Conservation (phyloP, 371 early-diverging fungal genomes). For the Rhizomucor miehei region DNA sequence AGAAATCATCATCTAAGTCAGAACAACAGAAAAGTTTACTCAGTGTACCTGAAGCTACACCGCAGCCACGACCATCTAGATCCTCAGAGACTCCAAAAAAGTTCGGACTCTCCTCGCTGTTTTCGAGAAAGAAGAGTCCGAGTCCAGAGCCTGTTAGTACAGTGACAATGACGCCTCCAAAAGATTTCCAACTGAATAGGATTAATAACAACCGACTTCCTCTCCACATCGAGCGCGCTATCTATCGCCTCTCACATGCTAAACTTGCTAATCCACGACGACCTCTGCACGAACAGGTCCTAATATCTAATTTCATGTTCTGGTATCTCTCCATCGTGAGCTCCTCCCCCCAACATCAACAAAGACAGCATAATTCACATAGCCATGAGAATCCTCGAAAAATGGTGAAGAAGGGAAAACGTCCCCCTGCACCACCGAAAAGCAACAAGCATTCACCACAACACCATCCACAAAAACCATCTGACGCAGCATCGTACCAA, state of each 20-base stretch:
- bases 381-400: constrained; percentile 7
- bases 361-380: constrained; percentile 7
- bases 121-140: constrained; percentile 12
- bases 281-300: constrained; percentile 88
- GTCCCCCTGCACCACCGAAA: constrained; percentile 8
- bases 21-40: constrained; percentile 3
- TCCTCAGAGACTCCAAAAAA: constrained; percentile 2
- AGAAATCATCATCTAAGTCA: constrained; percentile 12
- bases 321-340: constrained; percentile 83
- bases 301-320: constrained; percentile 94
- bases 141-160: neutral
- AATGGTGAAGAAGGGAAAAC: constrained; percentile 20
- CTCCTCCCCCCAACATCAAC: constrained; percentile 5
- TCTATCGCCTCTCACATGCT: constrained; percentile 89
- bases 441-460: constrained; percentile 4
- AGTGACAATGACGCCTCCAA: constrained; percentile 20
- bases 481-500: constrained; percentile 3
- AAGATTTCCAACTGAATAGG: constrained; percentile 54
- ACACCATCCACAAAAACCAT: constrained; percentile 1
- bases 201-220: constrained; percentile 68
- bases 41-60: constrained; percentile 1
- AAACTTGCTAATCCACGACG: constrained; percentile 90
- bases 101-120: constrained; percentile 21
- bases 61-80: constrained; percentile 11
- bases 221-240: constrained; percentile 82